Evolutionary conservation across 1,284 basidiomycete genomes (phyloP), one percentile per base, ranked within the genome.

Genomic region (Apiotrichum laibachii): DNA sequence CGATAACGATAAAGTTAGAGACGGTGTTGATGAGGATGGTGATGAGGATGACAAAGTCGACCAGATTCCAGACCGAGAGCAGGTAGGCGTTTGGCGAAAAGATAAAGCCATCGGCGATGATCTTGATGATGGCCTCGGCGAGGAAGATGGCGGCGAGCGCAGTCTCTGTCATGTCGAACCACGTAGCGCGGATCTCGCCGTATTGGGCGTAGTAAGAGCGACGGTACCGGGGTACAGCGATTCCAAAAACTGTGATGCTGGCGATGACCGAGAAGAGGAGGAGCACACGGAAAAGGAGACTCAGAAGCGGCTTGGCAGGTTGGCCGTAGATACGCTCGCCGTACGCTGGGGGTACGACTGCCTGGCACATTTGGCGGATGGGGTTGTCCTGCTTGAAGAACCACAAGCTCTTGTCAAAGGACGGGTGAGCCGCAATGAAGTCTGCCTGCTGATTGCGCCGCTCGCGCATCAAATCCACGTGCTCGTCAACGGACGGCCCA

Each of bases 31-130:
- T 81, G 19, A 96, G 75, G 34, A 97, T 79, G 3, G 92, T 90
- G 42, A 82, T 73, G 77, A 98, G 84, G 71, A 98, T 89, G 69
- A 92, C 79, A 65, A 96, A 87, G 77, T 99, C 95, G 57, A 98
- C 81, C 61, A 88, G 77, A 73, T 98, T 98, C 92, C 94, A 98
- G 13, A 93, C 85, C 62, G 88, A 92, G 18, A 88, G 85, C 34
- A 97, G 78, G 72, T 98, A 98, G 0, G 93, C 92, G 69, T 97
- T 98, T 0, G 95, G 95, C 0, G 93, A 88, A 78, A 96, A 94
- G 18, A 88, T 69, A 72, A 94, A 88, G 0, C 95, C 95, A 69
- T 99, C 95, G 0, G 95, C 95, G 50, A 93, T 81, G 69, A 96
- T 81, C 79, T 98, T 79, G 85, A 97, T 86, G 62, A 89, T 61